These are phyloP conservation scores for Ziziphus jujuba DNA, from an alignment of 306 rosid genomes.

Conservation along the genomic window DNA sequence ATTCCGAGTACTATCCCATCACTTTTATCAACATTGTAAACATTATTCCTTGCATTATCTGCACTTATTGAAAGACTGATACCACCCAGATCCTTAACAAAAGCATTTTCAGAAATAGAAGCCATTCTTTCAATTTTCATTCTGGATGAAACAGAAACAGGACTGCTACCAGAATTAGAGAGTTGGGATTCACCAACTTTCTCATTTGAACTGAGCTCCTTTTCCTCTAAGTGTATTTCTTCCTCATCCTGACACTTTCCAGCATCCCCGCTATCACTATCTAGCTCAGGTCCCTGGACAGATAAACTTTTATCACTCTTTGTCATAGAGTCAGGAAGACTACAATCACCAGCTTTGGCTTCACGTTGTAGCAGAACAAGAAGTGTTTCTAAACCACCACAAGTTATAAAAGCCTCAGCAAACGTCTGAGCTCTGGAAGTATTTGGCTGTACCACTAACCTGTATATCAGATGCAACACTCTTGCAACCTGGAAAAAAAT, in stretches of 20 bases:
- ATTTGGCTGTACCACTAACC: constrained; percentile 94
- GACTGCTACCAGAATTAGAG: constrained; percentile 40
- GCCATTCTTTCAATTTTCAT: constrained; percentile 45
- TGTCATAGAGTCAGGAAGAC: constrained; percentile 42
- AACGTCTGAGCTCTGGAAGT: constrained; percentile 75
- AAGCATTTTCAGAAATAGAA: constrained; percentile 56
- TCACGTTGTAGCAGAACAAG: constrained; percentile 91
- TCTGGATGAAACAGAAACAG: constrained; percentile 43
- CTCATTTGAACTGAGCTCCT: constrained; percentile 41
- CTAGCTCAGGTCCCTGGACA: constrained; percentile 33
- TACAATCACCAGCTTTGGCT: constrained; percentile 77
- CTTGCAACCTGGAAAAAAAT: constrained; percentile 72
- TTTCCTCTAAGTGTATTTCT: constrained; percentile 37
- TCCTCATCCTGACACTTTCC: constrained; percentile 45
- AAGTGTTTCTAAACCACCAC: constrained; percentile 92
- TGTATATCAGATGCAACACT: constrained; percentile 83
- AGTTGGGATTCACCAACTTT: constrained; percentile 50
- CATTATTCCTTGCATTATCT: constrained; percentile 92
- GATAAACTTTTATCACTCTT: constrained; percentile 31
- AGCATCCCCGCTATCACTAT: constrained; percentile 35
- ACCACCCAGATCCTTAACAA: constrained; percentile 78
- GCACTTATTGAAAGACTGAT: constrained; percentile 87
- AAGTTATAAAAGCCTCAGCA: constrained; percentile 83
- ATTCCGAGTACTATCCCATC: constrained; percentile 91
- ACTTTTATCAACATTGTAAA: constrained; percentile 81